These are phyloP conservation scores for Kodamaea jinghongensis DNA, from an alignment of 805 yeast species.

Conservation along the genomic window DNA sequence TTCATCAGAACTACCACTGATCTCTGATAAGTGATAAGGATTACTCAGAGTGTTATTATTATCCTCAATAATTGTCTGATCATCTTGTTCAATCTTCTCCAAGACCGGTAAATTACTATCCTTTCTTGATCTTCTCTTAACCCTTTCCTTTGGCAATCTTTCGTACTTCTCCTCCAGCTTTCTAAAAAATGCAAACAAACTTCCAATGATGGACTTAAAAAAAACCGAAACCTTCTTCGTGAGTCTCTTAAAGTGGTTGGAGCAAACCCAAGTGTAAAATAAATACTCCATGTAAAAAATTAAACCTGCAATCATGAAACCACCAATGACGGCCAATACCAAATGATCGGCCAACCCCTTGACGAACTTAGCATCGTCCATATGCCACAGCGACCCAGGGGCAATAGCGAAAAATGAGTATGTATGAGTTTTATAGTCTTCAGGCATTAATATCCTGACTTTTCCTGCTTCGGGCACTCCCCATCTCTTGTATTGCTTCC, in stretches of 20 bases:
- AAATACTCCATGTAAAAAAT: conserved; percentile 39
- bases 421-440: conserved; percentile 61
- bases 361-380: conserved; percentile 79
- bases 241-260: conserved; percentile 26
- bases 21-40: conserved; percentile 3
- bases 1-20: conserved; percentile 8
- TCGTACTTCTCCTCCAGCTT: conserved; percentile 3
- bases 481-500: conserved; percentile 86
- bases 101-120: conserved; percentile 50
- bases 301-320: conserved; percentile 54
- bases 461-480: conserved; percentile 63
- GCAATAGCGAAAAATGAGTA: conserved; percentile 70
- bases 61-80: conserved; percentile 5
- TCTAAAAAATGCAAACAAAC: background rate
- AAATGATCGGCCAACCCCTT: conserved; percentile 74
- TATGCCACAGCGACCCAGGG: conserved; percentile 90
- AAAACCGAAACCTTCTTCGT: conserved; percentile 10
- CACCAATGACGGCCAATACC: conserved; percentile 65
- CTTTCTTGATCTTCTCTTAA: conserved; percentile 46
- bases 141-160: conserved; percentile 8
- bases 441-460: conserved; percentile 68
- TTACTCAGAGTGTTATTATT: conserved; percentile 3
- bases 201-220: background rate
- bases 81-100: conserved; percentile 27
- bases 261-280: conserved; percentile 36